phyloP scores from a whole-genome alignment of 306 rosid genomes.

The Casuarina glauca region DNA sequence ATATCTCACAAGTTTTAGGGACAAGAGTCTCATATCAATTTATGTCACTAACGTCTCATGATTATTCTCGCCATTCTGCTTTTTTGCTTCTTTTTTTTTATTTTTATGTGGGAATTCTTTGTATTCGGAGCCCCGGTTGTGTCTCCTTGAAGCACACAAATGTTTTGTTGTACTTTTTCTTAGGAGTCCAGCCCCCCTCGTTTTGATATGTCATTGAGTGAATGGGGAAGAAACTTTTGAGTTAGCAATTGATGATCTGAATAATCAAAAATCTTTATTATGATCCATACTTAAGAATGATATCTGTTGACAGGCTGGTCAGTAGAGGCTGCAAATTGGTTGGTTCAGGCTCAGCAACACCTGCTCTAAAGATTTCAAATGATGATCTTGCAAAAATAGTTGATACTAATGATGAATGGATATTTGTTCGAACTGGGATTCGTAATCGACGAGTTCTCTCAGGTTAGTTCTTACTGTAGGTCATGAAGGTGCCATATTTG shows the following conservation, averaged over 20 bases:
- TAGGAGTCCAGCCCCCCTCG: neutral
- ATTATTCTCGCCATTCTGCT: neutral
- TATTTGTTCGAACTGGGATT: slow-evolving; percentile 90
- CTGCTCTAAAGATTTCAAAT: slow-evolving; percentile 82
- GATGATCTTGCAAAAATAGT: slow-evolving; percentile 85
- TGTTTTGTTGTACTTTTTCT: neutral
- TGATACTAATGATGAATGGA: slow-evolving; percentile 94
- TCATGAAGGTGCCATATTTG: slow-evolving; percentile 20
- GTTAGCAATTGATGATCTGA: slow-evolving; percentile 23
- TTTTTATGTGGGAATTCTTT: neutral
- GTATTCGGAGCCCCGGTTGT: neutral
- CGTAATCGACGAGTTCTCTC: slow-evolving; percentile 77
- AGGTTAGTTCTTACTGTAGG: slow-evolving; percentile 48
- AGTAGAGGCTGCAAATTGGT: slow-evolving; percentile 88
- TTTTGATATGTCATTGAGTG: neutral
- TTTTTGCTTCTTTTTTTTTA: neutral
- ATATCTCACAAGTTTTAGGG: neutral
- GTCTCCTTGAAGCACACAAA: neutral
- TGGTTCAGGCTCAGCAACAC: slow-evolving; percentile 96
- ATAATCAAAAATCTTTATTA: slow-evolving; percentile 2
- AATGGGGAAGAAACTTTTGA: neutral
- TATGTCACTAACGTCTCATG: neutral
- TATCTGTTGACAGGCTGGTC: slow-evolving; percentile 55
- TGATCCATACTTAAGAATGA: slow-evolving; percentile 13
- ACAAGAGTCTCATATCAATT: neutral